Base-by-base conservation (phyloP, 169 alveolate genomes). In the Pseudocohnilembus persalinus region DNA sequence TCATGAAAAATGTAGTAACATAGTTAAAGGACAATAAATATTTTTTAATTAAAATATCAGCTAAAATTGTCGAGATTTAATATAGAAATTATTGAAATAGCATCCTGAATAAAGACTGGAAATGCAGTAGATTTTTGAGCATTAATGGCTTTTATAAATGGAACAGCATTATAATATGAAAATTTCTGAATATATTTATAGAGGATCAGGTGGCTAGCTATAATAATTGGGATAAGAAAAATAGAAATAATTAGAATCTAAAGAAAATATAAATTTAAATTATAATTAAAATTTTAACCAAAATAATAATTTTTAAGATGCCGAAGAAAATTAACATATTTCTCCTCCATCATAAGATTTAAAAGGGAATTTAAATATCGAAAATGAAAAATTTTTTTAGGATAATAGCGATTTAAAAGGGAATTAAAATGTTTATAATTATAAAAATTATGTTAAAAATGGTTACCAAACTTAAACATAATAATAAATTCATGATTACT, bases 41-140 rank as follows among this genome's bases (percentile, higher is more conserved):
- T 16, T 81, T 15, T 91, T 80, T 77, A 85, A 82, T 76, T n/a
- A 77, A 20, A 30, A 74, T 6, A 33, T 85, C 0, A 72, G 90
- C 15, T 78, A 84, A 24, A 88, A 84, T 11, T 77, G 77, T 29
- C 77, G 79, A 75, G 90, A 90, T 74, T 73, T 93, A 29, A 91
- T 93, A 26, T 75, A 76, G 29, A 81, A 77, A 68, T 74, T 93
- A 1, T 63, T 93, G 80, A 65, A 85, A 73, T 83, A 81, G 72
- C 90, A 93, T 0, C 89, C 96, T 64, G 72, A 78, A 11, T 65
- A 90, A 34, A 90, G 96, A 82, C n/a, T 93, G 0, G 87, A 88
- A 0, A 33, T 93, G 80, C 72, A 75, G 15, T 35, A 90, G 65
- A 88, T 93, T 31, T 93, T 93, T 79, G 78, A 49, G 29, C 96